These are phyloP conservation scores for Pleomassaria siparia DNA, from an alignment of 2,329 filamentous ascomycete genomes.

Conservation along the genomic window DNA sequence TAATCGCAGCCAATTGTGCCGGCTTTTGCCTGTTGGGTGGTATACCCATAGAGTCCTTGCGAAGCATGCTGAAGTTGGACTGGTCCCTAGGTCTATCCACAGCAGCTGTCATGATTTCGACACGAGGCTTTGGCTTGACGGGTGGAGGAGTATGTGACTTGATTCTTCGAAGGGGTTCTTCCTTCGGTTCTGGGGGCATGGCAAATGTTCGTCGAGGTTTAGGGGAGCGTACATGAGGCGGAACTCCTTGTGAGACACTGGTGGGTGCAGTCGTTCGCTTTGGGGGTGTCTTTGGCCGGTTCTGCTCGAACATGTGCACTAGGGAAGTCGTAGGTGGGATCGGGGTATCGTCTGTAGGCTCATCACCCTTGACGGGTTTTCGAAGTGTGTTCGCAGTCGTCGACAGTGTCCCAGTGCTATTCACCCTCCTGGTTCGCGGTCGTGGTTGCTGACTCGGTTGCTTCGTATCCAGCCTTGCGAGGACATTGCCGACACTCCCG, in stretches of 20 bases:
- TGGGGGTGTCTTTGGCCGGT: conserved; percentile 26
- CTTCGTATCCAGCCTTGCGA: conserved; percentile 32
- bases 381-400: conserved; percentile 12
- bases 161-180: conserved; percentile 16
- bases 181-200: conserved; percentile 29
- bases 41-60: conserved; percentile 26
- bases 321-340: conserved; percentile 65
- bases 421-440: conserved; percentile 9
- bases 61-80: conserved; percentile 17
- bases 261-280: conserved; percentile 17
- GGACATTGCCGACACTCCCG: conserved; percentile 37
- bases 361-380: conserved; percentile 14
- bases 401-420: conserved; percentile 19
- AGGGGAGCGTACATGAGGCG: conserved; percentile 43
- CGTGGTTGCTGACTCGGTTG: conserved; percentile 13
- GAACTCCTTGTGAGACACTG: conserved; percentile 22
- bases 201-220: conserved; percentile 43
- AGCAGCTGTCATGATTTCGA: conserved; percentile 14
- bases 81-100: conserved; percentile 17
- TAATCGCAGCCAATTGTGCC: conserved; percentile 21
- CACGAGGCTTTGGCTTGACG: conserved; percentile 36
- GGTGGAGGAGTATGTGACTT: conserved; percentile 28
- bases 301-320: conserved; percentile 69
- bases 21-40: conserved; percentile 31
- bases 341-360: conserved; percentile 56